Evolutionary conservation across 1,139 yeast species (phyloP), one percentile per base, ranked within the genome.

Genomic region (Candida sanyaensis): DNA sequence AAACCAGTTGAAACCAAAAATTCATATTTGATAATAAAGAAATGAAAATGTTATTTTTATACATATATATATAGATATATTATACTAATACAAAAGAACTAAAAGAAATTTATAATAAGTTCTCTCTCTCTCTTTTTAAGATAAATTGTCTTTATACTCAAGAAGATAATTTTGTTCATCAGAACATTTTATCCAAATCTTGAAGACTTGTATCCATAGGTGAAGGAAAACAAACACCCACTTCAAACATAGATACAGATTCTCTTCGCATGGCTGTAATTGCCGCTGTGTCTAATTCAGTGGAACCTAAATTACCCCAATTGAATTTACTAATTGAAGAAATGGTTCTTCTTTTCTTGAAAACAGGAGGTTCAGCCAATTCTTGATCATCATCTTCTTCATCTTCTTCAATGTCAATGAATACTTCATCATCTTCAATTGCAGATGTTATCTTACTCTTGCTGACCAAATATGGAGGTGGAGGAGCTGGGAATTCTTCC

Each of bases 401-500:
- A 1, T 36, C 39, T 12, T 36, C 39, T 11, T 36, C 39, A n/a
- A 36, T 24, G 11, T 36, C 39, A 24, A 36, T 36, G 30, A 36
- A 36, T 11, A 36, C 39, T 26, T 36, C 39, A 26, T 36, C 39
- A 23, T 36, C 39, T 8, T 36, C 39, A 24, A 36, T 36, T 6
- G 29, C 30, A 4, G 39, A n/a, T 26, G 39, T 36, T 11, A 36
- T 36, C 13, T 36, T 36, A 29, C 17, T 36, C 39, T 36, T 36
- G 30, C 24, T 36, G 17, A 36, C 39, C 21, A 36, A 36, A 12
- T 36, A 36, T 11, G 39, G 39, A 24, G 39, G 39, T 23, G 39
- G 39, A 8, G 92, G 93, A 50, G 86, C 84, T 50, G 82, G 77
- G 55, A 83, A 68, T 56, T 80, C 71, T 4, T 36, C 46, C 33